Evolutionary conservation across 495 filamentous ascomycete genomes (phyloP), one percentile per base, ranked within the genome.

Genomic region (Penicillium fimorum): DNA sequence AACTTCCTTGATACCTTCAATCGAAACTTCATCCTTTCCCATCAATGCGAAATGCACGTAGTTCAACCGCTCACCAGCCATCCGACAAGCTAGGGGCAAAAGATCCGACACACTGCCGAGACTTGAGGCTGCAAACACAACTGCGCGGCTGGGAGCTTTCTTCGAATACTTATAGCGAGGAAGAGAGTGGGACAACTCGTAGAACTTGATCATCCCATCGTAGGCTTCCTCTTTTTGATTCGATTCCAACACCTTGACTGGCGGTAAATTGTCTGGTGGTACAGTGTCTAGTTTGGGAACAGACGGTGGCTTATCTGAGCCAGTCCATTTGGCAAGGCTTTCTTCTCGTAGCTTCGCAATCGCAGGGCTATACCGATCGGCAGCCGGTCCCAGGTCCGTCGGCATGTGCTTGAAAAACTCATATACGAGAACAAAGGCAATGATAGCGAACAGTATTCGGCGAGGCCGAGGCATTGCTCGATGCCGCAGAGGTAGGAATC

Each of bases 371-470:
- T 65, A 68, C 53, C 73, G 67, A 50, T 70, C 62, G 13, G 41
- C 47, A 11, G 63, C 70, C 45, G 70, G 73, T 17, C 56, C 48
- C 11, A 78, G 56, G 42, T 76, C 76, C 8, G 72, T 74, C 18
- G 77, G 80, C 64, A 84, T 80, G 61, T 82, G 73, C 58, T 81
- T 81, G 66, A 82, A 73, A 59, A 84, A 83, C 30, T 78, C 54
- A 54, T 79, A 82, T 9, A 84, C 9, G 7, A 76, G 55, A 41
- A 79, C 69, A 25, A 81, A 30, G 3, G 56, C 69, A 43, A 79
- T 57, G 1, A 84, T 11, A 5, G 59, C 64, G 17, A 79, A 37
- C 5, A 79, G 32, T 7, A 84, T 55, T 42, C 80, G 68, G 45
- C 80, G 74, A 56, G 70, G 72, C 46, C 79, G 76, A 42, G 72